A percentile compares a stretch with the other conserved stretches of the same genome.
phyloP scores from a whole-genome alignment of 106 monocot species.

The Allium cepa region DNA sequence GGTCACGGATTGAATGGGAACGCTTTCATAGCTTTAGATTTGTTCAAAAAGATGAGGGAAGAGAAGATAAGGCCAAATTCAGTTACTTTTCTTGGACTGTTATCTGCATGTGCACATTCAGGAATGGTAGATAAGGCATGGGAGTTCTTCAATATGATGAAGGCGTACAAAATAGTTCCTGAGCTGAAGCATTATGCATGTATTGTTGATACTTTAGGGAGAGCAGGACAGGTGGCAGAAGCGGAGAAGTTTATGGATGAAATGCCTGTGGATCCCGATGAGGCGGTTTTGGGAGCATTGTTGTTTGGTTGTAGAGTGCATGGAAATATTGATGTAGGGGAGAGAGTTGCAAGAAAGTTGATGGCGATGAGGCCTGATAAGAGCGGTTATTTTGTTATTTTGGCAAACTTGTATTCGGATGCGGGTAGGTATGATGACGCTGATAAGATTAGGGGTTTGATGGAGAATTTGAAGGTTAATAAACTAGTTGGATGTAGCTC shows the following conservation, averaged over 20 bases:
- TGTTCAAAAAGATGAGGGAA: conserved; percentile 41
- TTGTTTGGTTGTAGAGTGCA: conserved; percentile 59
- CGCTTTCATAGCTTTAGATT: conserved; percentile 25
- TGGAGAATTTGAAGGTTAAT: conserved; percentile 43
- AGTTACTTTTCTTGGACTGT: conserved; percentile 56
- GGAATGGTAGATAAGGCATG: conserved; percentile 59
- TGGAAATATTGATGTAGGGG: conserved; percentile 58
- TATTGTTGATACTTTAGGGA: conserved; percentile 60
- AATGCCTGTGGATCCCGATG: conserved; percentile 66
- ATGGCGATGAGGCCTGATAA: conserved; percentile 60
- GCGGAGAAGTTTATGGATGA: conserved; percentile 44
- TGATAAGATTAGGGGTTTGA: conserved; percentile 37
- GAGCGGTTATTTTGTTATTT: conserved; percentile 58
- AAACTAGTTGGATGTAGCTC: conserved; percentile 44
- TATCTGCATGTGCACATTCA: conserved; percentile 61
- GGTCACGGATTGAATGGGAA: conserved; percentile 57
- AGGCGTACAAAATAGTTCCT: conserved; percentile 33
- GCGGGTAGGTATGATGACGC: conserved; percentile 41
- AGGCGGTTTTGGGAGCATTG: conserved; percentile 66
- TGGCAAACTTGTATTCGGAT: conserved; percentile 70
- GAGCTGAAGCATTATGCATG: conserved; percentile 63
- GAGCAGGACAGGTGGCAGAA: conserved; percentile 35
- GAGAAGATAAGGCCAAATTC: conserved; percentile 29
- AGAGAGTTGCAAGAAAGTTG: conserved; percentile 29
- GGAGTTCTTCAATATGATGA: conserved; percentile 36